These are phyloP conservation scores for Aotearoamyces nothofagi DNA, from an alignment of 2,329 filamentous ascomycete genomes.

Conservation along the genomic window DNA sequence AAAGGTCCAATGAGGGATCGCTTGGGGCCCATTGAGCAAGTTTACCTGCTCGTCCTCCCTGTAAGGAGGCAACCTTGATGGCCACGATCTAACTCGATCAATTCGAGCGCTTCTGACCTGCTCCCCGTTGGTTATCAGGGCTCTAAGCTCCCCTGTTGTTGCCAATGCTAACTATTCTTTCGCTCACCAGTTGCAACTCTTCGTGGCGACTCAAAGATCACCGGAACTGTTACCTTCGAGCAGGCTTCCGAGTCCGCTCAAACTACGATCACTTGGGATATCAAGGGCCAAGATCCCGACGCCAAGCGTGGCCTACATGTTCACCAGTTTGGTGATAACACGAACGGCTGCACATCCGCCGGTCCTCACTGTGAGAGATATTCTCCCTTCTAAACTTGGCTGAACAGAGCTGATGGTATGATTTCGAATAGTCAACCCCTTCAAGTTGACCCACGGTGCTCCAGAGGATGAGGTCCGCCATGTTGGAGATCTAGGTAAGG, in stretches of 20 bases:
- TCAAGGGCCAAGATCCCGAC: slow-evolving; percentile 83
- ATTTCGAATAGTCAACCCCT: slow-evolving; percentile 67
- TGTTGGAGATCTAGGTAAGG: slow-evolving; percentile 92
- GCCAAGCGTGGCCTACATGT: slow-evolving; percentile 97
- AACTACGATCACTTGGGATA: slow-evolving; percentile 85
- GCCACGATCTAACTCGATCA: slow-evolving; percentile 10
- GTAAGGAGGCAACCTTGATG: slow-evolving; percentile 29
- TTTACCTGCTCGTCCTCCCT: slow-evolving; percentile 23
- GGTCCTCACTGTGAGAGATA: slow-evolving; percentile 78
- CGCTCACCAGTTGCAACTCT: slow-evolving; percentile 68
- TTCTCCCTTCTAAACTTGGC: neutral
- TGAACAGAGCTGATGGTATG: slow-evolving; percentile 7
- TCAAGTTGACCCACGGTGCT: slow-evolving; percentile 81
- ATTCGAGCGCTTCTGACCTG: neutral
- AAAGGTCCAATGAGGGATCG: slow-evolving; percentile 15
- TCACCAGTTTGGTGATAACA: slow-evolving; percentile 98
- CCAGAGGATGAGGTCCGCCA: slow-evolving; percentile 74
- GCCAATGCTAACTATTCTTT: slow-evolving; percentile 1
- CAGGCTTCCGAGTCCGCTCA: slow-evolving; percentile 68
- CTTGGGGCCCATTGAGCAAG: slow-evolving; percentile 43
- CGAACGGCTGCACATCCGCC: slow-evolving; percentile 97
- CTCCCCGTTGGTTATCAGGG: neutral
- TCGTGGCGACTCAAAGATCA: slow-evolving; percentile 94
- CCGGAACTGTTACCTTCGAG: slow-evolving; percentile 89
- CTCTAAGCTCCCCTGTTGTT: neutral